Evolutionary conservation across 805 yeast species (phyloP), one percentile per base, ranked within the genome.

Genomic region (Saccharomycopsis capsularis): DNA sequence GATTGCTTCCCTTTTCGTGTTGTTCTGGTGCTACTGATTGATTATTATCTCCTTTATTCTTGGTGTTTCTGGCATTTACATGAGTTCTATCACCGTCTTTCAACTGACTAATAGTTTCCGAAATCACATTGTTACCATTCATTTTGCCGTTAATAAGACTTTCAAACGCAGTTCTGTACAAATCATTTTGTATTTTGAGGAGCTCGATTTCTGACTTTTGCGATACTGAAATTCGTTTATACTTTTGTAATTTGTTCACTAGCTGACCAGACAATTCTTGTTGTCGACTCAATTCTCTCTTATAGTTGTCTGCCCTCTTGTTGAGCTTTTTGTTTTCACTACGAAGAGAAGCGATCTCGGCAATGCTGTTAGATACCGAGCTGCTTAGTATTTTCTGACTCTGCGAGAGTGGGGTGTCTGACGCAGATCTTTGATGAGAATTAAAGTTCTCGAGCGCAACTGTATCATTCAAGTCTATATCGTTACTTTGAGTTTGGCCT

Each of bases 151-250:
- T 29, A 7, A 29, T 9, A 9, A 44, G 19, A 4, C n/a, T 15
- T 4, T 34, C 29, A 16, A 44, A 24, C 32, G 35, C 41, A 3
- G 21, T 5, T 19, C 35, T 24, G 21, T 35, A 44, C 16, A 44
- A 25, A 4, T 37, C 27, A 19, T 44, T 44, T 27, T 44, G 29
- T 15, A 44, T 22, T 19, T 27, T 22, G 19, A 44, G 21, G 3
- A 23, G 16, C 29, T 44, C 47, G 9, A 44, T 44, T 27, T 44
- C 47, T 24, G 5, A 7, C 25, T 13, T 5, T 23, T 44, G 47
- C 5, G 11, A 29, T n/a, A 4, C 19, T 9, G 35, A 5, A 15
- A 15, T n/a, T 5, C 11, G 6, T 18, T 44, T 34, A 36, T 36
- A 37, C 19, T 44, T 44, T 5, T 21, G 30, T 11, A 44, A 24